A percentile compares a stretch with the other conserved stretches of the same genome.
Conservation (phyloP, 371 early-diverging fungal genomes). For the Mucor saturninus region DNA sequence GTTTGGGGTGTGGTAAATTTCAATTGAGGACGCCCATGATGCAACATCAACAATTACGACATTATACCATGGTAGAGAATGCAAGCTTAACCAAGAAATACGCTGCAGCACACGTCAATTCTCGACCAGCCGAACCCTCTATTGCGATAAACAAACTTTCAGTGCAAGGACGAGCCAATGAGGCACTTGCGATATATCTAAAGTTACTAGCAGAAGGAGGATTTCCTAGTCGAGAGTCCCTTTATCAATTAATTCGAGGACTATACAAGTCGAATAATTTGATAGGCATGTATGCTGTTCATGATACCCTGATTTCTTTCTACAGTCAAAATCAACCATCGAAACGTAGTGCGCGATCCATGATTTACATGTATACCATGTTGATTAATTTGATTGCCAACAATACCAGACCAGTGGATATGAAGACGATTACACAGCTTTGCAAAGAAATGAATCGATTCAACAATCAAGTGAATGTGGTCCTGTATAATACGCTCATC, state of each 20-base stretch:
- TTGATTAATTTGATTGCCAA: conserved; percentile 28
- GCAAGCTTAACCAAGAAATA: conserved; percentile 1
- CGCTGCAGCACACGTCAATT: background rate
- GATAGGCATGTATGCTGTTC: conserved; percentile 24
- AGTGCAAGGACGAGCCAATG: conserved; percentile 17
- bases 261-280: conserved; percentile 21
- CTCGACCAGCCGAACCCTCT: conserved; percentile 25
- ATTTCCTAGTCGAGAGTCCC: conserved; percentile 29
- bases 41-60: background rate
- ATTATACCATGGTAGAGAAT: background rate
- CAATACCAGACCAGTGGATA: conserved; percentile 16
- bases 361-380: conserved; percentile 33
- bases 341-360: conserved; percentile 2
- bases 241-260: conserved; percentile 21
- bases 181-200: conserved; percentile 23
- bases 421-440: conserved; percentile 15
- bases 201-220: conserved; percentile 19
- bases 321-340: conserved; percentile 7
- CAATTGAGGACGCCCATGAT: background rate
- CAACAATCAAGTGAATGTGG: background rate
- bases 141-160: conserved; percentile 25
- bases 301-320: conserved; percentile 25
- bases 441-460: conserved; percentile 21
- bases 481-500: conserved; percentile 28
- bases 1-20: conserved; percentile 19